Conservation (phyloP, 2,329 filamentous ascomycete species). For the Calonectria naviculata region DNA sequence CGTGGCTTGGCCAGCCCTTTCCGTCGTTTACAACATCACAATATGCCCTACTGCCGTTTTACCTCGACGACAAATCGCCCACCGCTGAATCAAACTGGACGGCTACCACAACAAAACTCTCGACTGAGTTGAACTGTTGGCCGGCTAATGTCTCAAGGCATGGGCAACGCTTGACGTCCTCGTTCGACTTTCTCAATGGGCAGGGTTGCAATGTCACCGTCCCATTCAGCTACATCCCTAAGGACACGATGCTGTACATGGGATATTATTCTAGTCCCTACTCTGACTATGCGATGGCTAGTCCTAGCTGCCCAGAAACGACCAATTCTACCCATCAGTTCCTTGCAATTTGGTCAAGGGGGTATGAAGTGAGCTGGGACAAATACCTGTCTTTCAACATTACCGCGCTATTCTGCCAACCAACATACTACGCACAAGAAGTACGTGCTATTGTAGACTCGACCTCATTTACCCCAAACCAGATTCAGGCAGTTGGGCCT, state of each 20-base stretch:
- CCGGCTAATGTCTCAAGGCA: conserved; percentile 37
- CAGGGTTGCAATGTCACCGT: conserved; percentile 48
- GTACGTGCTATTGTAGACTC: conserved; percentile 53
- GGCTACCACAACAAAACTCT: conserved; percentile 42
- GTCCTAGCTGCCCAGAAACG: conserved; percentile 43
- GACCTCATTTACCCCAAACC: neutral
- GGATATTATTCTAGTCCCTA: conserved; percentile 52
- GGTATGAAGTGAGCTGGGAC: neutral
- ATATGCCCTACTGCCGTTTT: conserved; percentile 57
- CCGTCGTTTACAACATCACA: conserved; percentile 56
- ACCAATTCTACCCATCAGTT: conserved; percentile 50
- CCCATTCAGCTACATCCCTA: conserved; percentile 16
- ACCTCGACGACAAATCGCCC: conserved; percentile 12
- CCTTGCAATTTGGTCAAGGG: conserved; percentile 38
- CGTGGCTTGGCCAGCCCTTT: conserved; percentile 56
- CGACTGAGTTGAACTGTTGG: conserved; percentile 52
- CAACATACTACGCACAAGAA: conserved; percentile 57
- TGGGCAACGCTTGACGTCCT: neutral
- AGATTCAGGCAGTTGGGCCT: neutral
- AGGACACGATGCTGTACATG: conserved; percentile 52
- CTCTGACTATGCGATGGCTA: conserved; percentile 45
- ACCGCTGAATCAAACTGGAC: conserved; percentile 40
- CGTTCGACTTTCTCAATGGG: conserved; percentile 48
- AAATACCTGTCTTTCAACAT: conserved; percentile 25
- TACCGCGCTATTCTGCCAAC: conserved; percentile 55